Conservation (phyloP, 2,329 filamentous ascomycete species). For the Pseudocercospora eumusae region DNA sequence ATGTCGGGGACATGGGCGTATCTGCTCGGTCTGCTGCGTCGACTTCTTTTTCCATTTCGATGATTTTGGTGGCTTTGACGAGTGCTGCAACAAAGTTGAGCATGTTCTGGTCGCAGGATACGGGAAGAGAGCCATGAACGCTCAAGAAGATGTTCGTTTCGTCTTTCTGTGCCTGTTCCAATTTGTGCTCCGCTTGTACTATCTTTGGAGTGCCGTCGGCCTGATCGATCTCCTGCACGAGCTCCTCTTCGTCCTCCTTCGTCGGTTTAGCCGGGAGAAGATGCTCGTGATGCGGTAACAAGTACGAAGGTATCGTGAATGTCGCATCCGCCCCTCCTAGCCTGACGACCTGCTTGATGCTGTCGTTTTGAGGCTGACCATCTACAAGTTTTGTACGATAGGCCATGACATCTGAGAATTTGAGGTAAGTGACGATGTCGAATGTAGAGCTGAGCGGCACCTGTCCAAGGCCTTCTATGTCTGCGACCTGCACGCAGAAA, state of each 20-base stretch:
- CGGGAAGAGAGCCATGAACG: constrained; percentile 53
- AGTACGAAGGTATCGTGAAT: constrained; percentile 51
- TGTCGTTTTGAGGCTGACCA: constrained; percentile 41
- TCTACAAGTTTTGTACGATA: constrained; percentile 46
- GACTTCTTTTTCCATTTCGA: constrained; percentile 54
- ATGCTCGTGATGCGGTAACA: constrained; percentile 59
- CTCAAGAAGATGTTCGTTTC: constrained; percentile 52
- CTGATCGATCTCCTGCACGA: constrained; percentile 44
- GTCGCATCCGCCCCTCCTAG: constrained; percentile 55
- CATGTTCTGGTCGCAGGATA: constrained; percentile 53
- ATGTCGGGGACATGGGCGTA: constrained; percentile 27
- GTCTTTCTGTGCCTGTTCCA: constrained; percentile 49
- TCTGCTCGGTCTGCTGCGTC: constrained; percentile 37
- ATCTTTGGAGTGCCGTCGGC: constrained; percentile 49
- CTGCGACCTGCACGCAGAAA: constrained; percentile 53
- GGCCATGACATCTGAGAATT: constrained; percentile 52
- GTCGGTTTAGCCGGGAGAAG: constrained; percentile 49
- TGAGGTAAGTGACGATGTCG: constrained; percentile 51
- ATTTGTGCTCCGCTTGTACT: constrained; percentile 44
- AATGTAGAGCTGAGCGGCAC: constrained; percentile 53
- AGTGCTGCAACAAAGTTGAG: constrained; percentile 58
- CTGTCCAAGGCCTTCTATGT: constrained; percentile 49
- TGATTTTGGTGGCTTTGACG: constrained; percentile 60
- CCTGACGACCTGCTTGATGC: constrained; percentile 52
- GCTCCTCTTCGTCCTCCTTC: constrained; percentile 36